Conservation (phyloP, 768 basidiomycete genomes). For the Lentinula guzmanii region DNA sequence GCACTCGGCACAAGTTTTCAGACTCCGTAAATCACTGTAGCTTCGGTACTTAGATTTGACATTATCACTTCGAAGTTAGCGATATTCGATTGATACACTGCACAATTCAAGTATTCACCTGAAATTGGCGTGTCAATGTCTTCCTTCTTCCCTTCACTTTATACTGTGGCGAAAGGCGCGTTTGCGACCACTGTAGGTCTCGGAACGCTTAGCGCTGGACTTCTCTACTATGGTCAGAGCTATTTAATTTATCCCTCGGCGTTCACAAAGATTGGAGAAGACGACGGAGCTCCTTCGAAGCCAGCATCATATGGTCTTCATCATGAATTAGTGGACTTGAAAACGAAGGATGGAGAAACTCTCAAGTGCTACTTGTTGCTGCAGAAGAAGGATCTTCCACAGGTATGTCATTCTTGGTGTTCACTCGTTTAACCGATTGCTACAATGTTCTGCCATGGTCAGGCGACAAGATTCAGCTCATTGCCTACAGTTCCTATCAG, state of each 20-base stretch:
- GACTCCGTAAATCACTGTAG: too few relatives aligned
- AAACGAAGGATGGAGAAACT: background rate
- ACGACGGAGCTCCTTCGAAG: background rate
- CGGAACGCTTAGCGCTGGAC: background rate
- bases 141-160: background rate
- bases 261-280: background rate
- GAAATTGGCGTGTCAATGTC: background rate
- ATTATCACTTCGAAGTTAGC: too few relatives aligned
- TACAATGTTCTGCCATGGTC: background rate
- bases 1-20: too few relatives aligned
- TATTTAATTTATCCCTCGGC: conserved; percentile 2
- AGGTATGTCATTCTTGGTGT: background rate
- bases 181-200: conserved; percentile 1
- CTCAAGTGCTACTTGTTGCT: conserved; percentile 3
- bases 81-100: too few relatives aligned
- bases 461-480: background rate
- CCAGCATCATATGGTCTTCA: conserved; percentile 2
- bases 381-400: conserved; percentile 3
- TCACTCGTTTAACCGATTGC: background rate
- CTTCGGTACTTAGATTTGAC: too few relatives aligned
- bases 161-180: conserved; percentile 2
- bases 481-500: background rate
- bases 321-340: background rate
- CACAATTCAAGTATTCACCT: too few relatives aligned
- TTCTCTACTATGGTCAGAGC: conserved; percentile 5